Evolutionary conservation across 1,139 yeast species (phyloP).

Genomic region (Zygoascus hellenicus): DNA sequence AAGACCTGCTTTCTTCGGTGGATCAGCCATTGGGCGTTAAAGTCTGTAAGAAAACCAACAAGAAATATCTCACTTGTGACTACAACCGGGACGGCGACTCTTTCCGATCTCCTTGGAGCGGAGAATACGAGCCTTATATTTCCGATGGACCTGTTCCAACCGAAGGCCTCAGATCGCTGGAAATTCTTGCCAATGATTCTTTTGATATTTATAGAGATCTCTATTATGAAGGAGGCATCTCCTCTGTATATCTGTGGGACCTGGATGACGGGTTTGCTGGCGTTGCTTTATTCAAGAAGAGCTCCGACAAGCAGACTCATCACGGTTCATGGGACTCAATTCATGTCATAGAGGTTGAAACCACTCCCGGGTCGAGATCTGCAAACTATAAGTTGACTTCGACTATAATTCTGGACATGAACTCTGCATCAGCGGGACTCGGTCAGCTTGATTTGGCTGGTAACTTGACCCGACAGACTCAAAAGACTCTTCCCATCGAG

Average conservation of each 20-base stretch:
- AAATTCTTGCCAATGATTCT: slow-evolving; percentile 78
- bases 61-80: slow-evolving; percentile 79
- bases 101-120: slow-evolving; percentile 88
- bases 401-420: slow-evolving; percentile 75
- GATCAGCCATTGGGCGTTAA: slow-evolving; percentile 72
- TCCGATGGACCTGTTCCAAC: slow-evolving; percentile 71
- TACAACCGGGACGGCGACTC: slow-evolving; percentile 94
- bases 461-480: slow-evolving; percentile 66
- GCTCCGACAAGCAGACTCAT: slow-evolving; percentile 15
- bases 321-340: slow-evolving; percentile 83
- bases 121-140: slow-evolving; percentile 64
- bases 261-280: slow-evolving; percentile 73
- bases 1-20: slow-evolving; percentile 77
- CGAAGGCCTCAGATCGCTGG: slow-evolving; percentile 61
- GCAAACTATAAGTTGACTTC: slow-evolving; percentile 76
- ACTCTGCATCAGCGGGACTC: slow-evolving; percentile 27
- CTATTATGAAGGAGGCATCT: slow-evolving; percentile 89
- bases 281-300: slow-evolving; percentile 76
- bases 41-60: slow-evolving; percentile 55
- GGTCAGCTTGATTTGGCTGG: slow-evolving; percentile 63
- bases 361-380: slow-evolving; percentile 37
- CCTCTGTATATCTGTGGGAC: slow-evolving; percentile 93
- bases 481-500: slow-evolving; percentile 44
- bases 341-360: slow-evolving; percentile 79
- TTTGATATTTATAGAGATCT: slow-evolving; percentile 89